phyloP scores from a whole-genome alignment of 805 yeast genomes.

The Yamadazyma ubonensis region DNA sequence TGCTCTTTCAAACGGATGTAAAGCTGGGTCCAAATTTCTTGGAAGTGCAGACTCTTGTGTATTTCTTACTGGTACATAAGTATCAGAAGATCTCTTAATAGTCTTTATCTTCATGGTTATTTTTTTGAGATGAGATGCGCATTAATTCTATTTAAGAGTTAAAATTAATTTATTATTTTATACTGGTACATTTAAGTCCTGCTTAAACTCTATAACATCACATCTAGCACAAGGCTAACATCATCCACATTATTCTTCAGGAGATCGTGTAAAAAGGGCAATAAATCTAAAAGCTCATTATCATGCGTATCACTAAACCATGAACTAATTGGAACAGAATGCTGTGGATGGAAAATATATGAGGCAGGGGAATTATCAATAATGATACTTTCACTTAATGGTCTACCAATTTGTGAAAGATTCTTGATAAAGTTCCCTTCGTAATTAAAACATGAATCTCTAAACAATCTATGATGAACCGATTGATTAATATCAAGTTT shows the following conservation, averaged over 20 bases:
- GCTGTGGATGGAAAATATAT: conserved; percentile 97
- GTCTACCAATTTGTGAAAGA: conserved; percentile 91
- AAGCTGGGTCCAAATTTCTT: conserved; percentile 86
- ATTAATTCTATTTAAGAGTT: background rate
- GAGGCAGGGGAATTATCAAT: conserved; percentile 98
- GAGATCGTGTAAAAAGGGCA: conserved; percentile 87
- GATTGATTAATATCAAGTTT: conserved; percentile 73
- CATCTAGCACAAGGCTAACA: conserved; percentile 82
- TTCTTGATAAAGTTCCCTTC: conserved; percentile 95
- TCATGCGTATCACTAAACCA: conserved; percentile 99
- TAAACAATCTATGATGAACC: conserved; percentile 86
- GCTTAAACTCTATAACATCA: conserved; percentile 36
- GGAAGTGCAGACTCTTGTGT: conserved; percentile 86
- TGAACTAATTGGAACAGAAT: conserved; percentile 93
- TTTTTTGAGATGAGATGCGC: conserved; percentile 10
- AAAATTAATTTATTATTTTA: background rate
- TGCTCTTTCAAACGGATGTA: conserved; percentile 97
- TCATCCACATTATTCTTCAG: conserved; percentile 73
- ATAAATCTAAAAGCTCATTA: conserved; percentile 86
- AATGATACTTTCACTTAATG: conserved; percentile 78
- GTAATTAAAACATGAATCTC: conserved; percentile 91
- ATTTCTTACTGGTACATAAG: conserved; percentile 88
- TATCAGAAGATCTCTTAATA: conserved; percentile 84
- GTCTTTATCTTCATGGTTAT: conserved; percentile 75
- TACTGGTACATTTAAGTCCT: conserved; percentile 12